A percentile compares a stretch with the other conserved stretches of the same genome.
These are phyloP conservation scores for Phytophthora hybrid DNA, from an alignment of 352 stramenopile genomes.

Conservation along the genomic window DNA sequence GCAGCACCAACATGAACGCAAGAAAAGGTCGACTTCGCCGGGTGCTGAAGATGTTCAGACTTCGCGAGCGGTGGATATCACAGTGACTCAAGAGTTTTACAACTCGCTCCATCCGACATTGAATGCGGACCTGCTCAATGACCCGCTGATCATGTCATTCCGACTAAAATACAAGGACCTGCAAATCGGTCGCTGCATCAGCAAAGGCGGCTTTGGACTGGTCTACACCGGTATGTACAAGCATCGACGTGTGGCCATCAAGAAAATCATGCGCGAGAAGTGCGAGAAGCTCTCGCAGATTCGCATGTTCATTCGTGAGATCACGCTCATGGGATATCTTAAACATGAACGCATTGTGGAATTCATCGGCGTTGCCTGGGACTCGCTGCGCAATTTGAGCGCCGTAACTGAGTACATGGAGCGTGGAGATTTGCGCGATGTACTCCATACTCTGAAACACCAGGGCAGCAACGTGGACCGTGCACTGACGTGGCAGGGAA, in stretches of 20 bases:
- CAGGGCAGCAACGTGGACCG: conserved; percentile 31
- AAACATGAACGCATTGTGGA: conserved; percentile 74
- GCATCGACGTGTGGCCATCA: conserved; percentile 49
- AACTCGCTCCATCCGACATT: conserved; percentile 51
- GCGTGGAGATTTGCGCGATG: conserved; percentile 67
- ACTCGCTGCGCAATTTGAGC: conserved; percentile 59
- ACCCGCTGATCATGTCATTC: conserved; percentile 47
- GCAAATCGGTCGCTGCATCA: conserved; percentile 48
- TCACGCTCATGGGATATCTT: conserved; percentile 68
- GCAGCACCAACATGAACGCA: conserved; percentile 23
- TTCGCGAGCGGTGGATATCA: conserved; percentile 27
- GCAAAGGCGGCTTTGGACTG: conserved; percentile 54
- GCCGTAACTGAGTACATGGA: conserved; percentile 84
- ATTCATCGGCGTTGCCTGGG: conserved; percentile 77
- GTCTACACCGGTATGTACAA: conserved; percentile 51
- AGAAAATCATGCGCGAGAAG: conserved; percentile 52
- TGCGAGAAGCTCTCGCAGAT: conserved; percentile 47
- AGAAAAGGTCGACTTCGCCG: conserved; percentile 20
- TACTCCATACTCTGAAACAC: conserved; percentile 55
- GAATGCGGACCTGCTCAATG: conserved; percentile 43
- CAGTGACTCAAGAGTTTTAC: conserved; percentile 49
- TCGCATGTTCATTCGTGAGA: conserved; percentile 58
- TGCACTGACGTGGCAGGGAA: conserved; percentile 54
- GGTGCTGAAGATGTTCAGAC: conserved; percentile 28
- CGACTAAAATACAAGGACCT: conserved; percentile 53